Conservation (phyloP, 805 yeast species). For the Kodamaea hsintzibuensis region DNA sequence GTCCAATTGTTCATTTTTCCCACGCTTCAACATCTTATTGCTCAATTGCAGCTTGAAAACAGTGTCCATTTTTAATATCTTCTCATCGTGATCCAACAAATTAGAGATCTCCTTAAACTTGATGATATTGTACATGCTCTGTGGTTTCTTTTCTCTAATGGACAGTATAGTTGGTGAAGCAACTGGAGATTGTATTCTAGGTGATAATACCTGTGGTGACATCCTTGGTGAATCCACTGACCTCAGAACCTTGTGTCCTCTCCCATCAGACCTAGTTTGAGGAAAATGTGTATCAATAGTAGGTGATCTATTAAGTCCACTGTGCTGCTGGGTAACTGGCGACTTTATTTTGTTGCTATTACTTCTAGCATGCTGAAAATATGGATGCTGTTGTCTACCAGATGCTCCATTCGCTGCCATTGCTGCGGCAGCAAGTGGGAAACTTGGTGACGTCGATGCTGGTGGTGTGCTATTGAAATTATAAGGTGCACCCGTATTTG, state of each 20-base stretch:
- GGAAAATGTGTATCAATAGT: background rate
- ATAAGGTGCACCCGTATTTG: background rate
- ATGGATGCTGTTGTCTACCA: conserved; percentile 6
- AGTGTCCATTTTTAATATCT: conserved; percentile 41
- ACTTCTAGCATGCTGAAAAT: conserved; percentile 7
- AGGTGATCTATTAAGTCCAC: background rate
- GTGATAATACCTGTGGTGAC: background rate
- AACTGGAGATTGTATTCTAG: background rate
- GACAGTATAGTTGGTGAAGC: background rate
- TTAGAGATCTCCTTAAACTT: conserved; percentile 36
- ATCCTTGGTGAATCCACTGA: background rate
- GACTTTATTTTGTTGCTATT: conserved; percentile 2
- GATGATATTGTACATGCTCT: conserved; percentile 15
- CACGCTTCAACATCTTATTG: conserved; percentile 22
- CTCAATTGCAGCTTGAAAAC: conserved; percentile 38
- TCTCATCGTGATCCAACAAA: conserved; percentile 34
- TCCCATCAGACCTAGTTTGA: background rate
- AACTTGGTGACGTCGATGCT: background rate
- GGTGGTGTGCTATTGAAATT: background rate
- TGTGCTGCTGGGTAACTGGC: background rate
- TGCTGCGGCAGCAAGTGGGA: conserved; percentile 8
- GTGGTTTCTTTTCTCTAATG: background rate
- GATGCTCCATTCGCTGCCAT: conserved; percentile 2
- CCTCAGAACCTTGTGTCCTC: conserved; percentile 3
- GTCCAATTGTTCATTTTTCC: conserved; percentile 21